A percentile compares a stretch with the other conserved stretches of the same genome.
Conservation (phyloP, 2,329 filamentous ascomycete genomes). For the Hypoxylon sp. region DNA sequence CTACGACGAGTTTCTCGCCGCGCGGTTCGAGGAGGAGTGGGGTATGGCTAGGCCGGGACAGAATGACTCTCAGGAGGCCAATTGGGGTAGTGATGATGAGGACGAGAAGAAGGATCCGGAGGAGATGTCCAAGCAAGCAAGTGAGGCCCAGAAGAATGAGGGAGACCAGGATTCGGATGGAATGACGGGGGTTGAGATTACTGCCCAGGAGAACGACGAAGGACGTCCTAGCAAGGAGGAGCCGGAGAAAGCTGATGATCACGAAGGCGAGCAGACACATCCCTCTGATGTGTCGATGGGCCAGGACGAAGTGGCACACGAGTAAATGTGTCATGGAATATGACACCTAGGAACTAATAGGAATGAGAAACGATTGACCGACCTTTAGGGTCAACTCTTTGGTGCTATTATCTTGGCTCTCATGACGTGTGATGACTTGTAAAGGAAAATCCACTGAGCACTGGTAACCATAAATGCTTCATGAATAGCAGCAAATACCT, state of each 20-base stretch:
- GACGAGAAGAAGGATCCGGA: not conserved
- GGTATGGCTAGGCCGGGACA: conserved; percentile 55
- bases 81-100: not conserved
- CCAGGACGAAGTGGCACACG: not conserved
- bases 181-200: conserved; percentile 16
- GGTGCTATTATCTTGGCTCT: not conserved
- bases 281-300: not conserved
- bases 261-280: not conserved
- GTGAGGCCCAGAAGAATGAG: not conserved
- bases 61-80: conserved; percentile 1
- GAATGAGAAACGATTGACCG: not conserved
- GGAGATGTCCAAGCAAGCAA: not conserved
- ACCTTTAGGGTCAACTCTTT: not conserved
- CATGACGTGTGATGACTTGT: not conserved
- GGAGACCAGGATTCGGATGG: not conserved
- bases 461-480: too few species aligned
- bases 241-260: conserved; percentile 42
- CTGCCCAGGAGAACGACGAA: not conserved
- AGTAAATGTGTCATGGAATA: not conserved
- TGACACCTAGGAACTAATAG: too few species aligned
- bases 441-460: too few species aligned
- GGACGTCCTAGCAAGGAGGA: conserved; percentile 55
- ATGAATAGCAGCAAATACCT: too few species aligned
- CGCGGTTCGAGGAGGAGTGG: conserved; percentile 64
- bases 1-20: conserved; percentile 63